Percentiles rank a stretch among this genome's conserved stretches.
These are phyloP conservation scores for Pichia scutulata DNA, from an alignment of 805 yeast genomes.

Conservation along the genomic window DNA sequence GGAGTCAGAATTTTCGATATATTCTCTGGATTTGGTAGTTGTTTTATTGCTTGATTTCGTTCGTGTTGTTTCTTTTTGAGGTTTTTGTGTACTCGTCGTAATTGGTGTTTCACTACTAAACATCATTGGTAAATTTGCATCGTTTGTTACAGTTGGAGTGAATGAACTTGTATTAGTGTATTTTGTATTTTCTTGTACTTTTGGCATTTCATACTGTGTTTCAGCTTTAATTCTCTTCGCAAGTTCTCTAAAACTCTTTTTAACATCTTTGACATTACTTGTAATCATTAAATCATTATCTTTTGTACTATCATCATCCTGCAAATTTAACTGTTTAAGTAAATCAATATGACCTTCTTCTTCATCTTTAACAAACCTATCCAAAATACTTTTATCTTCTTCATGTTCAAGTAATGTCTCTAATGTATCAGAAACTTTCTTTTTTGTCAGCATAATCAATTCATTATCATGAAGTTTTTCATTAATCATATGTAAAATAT, in stretches of 20 bases:
- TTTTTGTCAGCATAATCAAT: conserved; percentile 63
- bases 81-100: neutral
- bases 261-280: conserved; percentile 16
- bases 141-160: neutral
- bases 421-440: conserved; percentile 68
- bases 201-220: conserved; percentile 6
- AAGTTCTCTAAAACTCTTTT: conserved; percentile 23
- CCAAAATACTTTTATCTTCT: conserved; percentile 70
- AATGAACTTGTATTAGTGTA: neutral
- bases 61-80: neutral
- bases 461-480: conserved; percentile 55
- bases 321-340: conserved; percentile 37
- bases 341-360: conserved; percentile 44
- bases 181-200: neutral
- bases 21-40: neutral
- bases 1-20: neutral
- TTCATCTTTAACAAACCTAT: conserved; percentile 52
- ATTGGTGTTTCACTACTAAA: neutral
- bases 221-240: conserved; percentile 24
- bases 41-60: neutral
- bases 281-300: conserved; percentile 2
- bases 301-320: conserved; percentile 26
- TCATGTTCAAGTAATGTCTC: conserved; percentile 59
- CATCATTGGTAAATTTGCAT: neutral
- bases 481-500: conserved; percentile 46